A percentile compares a stretch with the other conserved stretches of the same genome.
Evolutionary conservation across 371 early-diverging fungal genomes (phyloP).

Genomic region (Mucor circinelloides): DNA sequence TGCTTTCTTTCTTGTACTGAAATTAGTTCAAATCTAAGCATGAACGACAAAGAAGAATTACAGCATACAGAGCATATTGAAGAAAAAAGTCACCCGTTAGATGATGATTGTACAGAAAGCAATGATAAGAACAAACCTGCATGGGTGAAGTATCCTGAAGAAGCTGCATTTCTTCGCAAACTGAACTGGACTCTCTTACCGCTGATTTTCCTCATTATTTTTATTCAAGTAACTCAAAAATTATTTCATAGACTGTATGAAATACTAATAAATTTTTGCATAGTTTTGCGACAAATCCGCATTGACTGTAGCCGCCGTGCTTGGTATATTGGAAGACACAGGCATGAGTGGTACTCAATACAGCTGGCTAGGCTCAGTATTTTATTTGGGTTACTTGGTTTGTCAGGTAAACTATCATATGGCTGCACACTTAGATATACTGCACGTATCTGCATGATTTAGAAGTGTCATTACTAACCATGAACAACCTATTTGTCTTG

Average conservation of each 20-base stretch:
- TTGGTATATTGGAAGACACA: conserved; percentile 34
- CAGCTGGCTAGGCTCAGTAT: conserved; percentile 36
- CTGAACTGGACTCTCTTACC: conserved; percentile 30
- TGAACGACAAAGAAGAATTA: too few relatives aligned
- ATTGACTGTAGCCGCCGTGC: conserved; percentile 35
- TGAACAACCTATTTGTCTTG: background rate
- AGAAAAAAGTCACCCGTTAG: too few relatives aligned
- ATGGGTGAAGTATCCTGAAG: conserved; percentile 19
- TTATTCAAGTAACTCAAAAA: conserved; percentile 24
- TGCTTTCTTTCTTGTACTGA: too few relatives aligned
- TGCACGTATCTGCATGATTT: background rate
- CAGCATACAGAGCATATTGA: too few relatives aligned
- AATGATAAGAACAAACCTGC: background rate
- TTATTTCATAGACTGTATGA: background rate
- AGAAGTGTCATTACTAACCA: background rate
- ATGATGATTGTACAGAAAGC: background rate
- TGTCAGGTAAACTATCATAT: conserved; percentile 28
- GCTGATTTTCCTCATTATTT: conserved; percentile 25
- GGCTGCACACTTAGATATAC: background rate
- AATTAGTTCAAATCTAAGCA: too few relatives aligned
- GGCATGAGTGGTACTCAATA: conserved; percentile 24
- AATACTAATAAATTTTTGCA: background rate
- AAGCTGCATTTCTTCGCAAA: conserved; percentile 29
- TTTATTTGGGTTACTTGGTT: conserved; percentile 39
- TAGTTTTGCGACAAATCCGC: conserved; percentile 49